Conservation (phyloP, 768 basidiomycete genomes). For the Kwoniella botswanensis region DNA sequence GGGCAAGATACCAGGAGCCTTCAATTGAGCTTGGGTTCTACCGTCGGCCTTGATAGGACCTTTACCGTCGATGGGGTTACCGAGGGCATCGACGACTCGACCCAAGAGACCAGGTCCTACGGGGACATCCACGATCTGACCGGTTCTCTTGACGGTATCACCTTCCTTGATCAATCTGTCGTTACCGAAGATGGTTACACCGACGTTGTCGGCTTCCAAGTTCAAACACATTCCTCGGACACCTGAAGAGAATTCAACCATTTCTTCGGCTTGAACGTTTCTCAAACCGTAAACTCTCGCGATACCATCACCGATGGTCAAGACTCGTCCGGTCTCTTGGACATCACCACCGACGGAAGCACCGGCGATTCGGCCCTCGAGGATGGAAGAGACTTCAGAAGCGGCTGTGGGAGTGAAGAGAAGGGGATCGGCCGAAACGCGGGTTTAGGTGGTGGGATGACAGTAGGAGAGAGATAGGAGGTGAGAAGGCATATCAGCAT, state of each 20-base stretch:
- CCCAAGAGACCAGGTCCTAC: slow-evolving; percentile 96
- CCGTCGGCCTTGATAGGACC: slow-evolving; percentile 92
- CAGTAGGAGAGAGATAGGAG: not conserved
- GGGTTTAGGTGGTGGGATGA: not conserved
- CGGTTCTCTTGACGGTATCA: slow-evolving; percentile 99
- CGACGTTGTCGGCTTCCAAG: slow-evolving; percentile 99
- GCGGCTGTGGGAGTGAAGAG: slow-evolving; percentile 68
- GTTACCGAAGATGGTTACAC: slow-evolving; percentile 94
- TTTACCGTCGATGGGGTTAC: slow-evolving; percentile 99
- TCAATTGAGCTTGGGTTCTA: slow-evolving; percentile 95
- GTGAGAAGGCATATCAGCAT: slow-evolving; percentile 1
- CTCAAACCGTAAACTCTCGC: slow-evolving; percentile 93
- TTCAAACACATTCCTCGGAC: slow-evolving; percentile 99
- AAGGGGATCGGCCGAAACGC: slow-evolving; percentile 19
- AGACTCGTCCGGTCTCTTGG: slow-evolving; percentile 97
- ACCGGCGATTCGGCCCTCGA: slow-evolving; percentile 97
- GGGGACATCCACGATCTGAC: slow-evolving; percentile 99
- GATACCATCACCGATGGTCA: slow-evolving; percentile 98
- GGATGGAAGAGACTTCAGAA: slow-evolving; percentile 98
- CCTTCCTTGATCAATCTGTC: slow-evolving; percentile 97
- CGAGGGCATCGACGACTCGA: slow-evolving; percentile 98
- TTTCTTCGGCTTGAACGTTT: slow-evolving; percentile 99
- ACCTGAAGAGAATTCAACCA: slow-evolving; percentile 99
- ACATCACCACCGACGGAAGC: slow-evolving; percentile 88
- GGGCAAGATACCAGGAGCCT: slow-evolving; percentile 98